Base-by-base conservation (phyloP, 1,284 basidiomycete species). In the Ustilago sp. region DNA sequence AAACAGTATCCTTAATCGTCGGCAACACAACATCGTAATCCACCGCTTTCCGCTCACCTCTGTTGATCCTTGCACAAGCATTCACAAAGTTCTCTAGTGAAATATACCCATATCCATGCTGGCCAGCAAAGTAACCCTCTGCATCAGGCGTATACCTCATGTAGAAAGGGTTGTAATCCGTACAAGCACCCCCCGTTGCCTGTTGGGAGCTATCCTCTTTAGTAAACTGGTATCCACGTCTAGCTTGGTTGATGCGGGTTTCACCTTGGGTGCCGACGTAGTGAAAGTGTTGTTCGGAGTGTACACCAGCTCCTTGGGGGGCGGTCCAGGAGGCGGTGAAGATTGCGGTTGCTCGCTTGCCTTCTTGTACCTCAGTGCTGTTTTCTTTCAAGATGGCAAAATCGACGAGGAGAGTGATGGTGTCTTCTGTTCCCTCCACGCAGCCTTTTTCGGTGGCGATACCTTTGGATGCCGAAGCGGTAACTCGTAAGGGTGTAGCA, bases 101-200 rank as follows among this genome's bases (percentile, higher is more conserved):
- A 78, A 95, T 88, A 86, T 96, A 89, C 90, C 81, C 94, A 86
- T 96, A 97, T 6, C 94, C 94, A 67, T 92, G 90, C 87, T 95
- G 94, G 41, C 94, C 94, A 81, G 95, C 94, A 84, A 96, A 96
- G 87, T 93, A 93, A 13, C 94, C 94, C 67, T 90, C 92, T 87
- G 93, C 93, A 65, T 93, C 94, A 0, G 94, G 93, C 56, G 93
- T 93, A 87, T 96, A 96, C 84, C 95, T 94, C 92, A 95, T 94
- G 88, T 95, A 95, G 90, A 95, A 95, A 19, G 94, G 93, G 87
- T 94, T 94, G 87, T 91, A 92, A 61, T 87, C 88, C 64, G 66
- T 67, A 59, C 68, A 64, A 5, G n/a, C 3, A 1, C 75, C 75
- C 17, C 75, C 75, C 2, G 71, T 86, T 90, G 91, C 92, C 38